phyloP scores from a whole-genome alignment of 352 stramenopile species.

The Pythium biforme region DNA sequence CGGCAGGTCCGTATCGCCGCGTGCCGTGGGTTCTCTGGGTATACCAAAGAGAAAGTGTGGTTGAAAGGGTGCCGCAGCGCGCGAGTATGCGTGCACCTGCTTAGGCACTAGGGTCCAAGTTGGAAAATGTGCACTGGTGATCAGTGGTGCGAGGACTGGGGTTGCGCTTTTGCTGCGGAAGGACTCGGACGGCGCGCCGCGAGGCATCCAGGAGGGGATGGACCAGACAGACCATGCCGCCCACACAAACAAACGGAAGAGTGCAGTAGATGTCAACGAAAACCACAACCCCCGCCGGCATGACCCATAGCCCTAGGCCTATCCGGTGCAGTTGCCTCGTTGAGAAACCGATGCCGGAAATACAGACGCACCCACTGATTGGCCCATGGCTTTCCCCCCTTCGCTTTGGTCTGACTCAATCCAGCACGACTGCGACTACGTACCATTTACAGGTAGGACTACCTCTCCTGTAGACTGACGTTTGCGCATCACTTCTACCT shows the following conservation, averaged over 20 bases:
- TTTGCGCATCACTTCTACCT: neutral
- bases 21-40: neutral
- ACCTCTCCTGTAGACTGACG: neutral
- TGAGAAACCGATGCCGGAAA: constrained; percentile 26
- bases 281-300: constrained; percentile 21
- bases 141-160: constrained; percentile 27
- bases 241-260: constrained; percentile 16
- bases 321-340: constrained; percentile 22
- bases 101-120: constrained; percentile 4
- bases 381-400: constrained; percentile 12
- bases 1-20: too few relatives aligned
- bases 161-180: constrained; percentile 20
- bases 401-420: constrained; percentile 34
- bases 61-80: neutral
- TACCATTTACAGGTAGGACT: constrained; percentile 20
- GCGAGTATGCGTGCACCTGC: neutral
- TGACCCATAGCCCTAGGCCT: constrained; percentile 20
- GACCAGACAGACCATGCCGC: constrained; percentile 3
- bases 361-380: constrained; percentile 25
- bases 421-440: neutral
- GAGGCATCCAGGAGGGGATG: constrained; percentile 5
- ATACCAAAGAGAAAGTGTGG: neutral
- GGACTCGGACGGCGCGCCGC: constrained; percentile 1
- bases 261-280: constrained; percentile 22
- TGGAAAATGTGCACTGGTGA: constrained; percentile 28